Percentiles rank a stretch among this genome's conserved stretches.
Conservation (phyloP, 495 filamentous ascomycete species). For the Aspergillus hancockii region DNA sequence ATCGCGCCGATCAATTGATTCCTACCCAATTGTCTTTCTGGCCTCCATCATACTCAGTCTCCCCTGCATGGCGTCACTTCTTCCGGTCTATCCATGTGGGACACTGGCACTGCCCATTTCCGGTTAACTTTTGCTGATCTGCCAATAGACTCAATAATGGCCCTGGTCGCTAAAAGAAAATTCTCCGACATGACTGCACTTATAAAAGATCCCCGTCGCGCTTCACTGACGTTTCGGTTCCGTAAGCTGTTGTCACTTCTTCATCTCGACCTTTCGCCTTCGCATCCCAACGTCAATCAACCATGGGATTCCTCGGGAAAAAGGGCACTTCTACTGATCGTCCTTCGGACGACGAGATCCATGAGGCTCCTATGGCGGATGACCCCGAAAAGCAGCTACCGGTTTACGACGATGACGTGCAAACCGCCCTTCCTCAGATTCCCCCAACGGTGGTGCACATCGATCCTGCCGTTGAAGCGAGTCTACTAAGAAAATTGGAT, state of each 20-base stretch:
- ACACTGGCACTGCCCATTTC: constrained; percentile 7
- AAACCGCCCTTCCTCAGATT: constrained; percentile 24
- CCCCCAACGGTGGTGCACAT: constrained; percentile 27
- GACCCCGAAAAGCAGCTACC: constrained; percentile 39
- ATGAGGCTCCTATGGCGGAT: constrained; percentile 15
- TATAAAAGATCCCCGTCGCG: constrained; percentile 16
- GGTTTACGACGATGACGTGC: constrained; percentile 25
- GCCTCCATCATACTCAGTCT: constrained; percentile 1
- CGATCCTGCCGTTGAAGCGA: constrained; percentile 55
- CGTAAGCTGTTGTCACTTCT: not conserved
- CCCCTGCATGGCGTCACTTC: constrained; percentile 8
- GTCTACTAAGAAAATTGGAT: constrained; percentile 63
- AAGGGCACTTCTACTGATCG: constrained; percentile 14
- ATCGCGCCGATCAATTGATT: not conserved
- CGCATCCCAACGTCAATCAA: constrained; percentile 4
- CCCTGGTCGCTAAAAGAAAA: constrained; percentile 11
- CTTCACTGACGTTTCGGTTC: not conserved
- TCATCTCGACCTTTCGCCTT: constrained; percentile 2
- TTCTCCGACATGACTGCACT: constrained; percentile 16
- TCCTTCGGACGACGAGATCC: constrained; percentile 25
- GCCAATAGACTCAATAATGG: constrained; percentile 17
- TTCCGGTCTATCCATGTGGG: not conserved
- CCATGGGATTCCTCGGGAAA: constrained; percentile 36
- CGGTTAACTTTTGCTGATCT: constrained; percentile 19
- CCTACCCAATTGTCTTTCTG: not conserved